Evolutionary conservation across 2,329 filamentous ascomycete genomes (phyloP).

Genomic region (Aureobasidium sp.): DNA sequence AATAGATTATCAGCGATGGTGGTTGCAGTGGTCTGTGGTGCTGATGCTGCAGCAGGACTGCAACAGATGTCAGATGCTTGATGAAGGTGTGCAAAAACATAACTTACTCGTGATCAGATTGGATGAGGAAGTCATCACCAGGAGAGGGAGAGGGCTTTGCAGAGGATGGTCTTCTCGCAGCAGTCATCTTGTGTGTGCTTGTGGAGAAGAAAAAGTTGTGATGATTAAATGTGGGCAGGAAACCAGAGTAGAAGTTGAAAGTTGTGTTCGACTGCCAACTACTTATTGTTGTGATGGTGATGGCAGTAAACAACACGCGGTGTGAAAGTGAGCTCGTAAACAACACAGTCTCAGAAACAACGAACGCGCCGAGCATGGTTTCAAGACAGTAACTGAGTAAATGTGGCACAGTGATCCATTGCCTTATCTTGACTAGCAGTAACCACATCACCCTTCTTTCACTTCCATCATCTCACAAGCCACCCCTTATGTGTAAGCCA

Average conservation of each 20-base stretch:
- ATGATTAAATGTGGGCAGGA: too few relatives aligned
- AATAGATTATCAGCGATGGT: not conserved
- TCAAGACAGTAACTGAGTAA: not conserved
- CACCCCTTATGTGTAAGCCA: not conserved
- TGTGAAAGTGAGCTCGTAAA: not conserved
- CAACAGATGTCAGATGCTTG: not conserved
- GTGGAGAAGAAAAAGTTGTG: not conserved
- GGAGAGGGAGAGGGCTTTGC: not conserved
- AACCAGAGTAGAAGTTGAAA: not conserved
- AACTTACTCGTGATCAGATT: not conserved
- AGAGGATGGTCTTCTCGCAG: too few relatives aligned
- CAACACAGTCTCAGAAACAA: not conserved
- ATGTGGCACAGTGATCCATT: not conserved
- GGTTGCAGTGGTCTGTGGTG: not conserved
- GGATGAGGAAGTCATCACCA: not conserved
- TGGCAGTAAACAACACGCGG: not conserved
- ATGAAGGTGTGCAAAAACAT: too few relatives aligned
- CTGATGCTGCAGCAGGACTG: not conserved
- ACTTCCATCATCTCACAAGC: not conserved
- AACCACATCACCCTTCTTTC: not conserved
- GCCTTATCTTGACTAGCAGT: not conserved
- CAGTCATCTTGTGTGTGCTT: not conserved
- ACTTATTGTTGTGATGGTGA: too few relatives aligned
- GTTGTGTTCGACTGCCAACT: not conserved
- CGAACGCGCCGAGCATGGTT: not conserved